Conservation (phyloP, 108 stramenopile species). For the Cylindrotheca fusiformis region DNA sequence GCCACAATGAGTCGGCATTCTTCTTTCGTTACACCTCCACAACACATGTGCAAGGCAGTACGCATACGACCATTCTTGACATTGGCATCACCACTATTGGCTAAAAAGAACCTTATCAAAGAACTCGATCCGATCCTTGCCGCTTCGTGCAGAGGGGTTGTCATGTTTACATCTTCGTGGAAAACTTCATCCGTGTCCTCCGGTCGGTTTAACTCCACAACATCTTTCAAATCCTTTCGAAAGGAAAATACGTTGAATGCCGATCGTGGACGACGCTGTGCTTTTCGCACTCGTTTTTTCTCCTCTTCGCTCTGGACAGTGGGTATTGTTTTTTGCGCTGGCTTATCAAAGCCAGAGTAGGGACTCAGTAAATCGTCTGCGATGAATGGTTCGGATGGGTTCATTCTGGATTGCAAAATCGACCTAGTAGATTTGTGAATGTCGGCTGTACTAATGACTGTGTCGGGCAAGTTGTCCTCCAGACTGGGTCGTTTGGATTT, state of each 20-base stretch:
- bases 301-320: not conserved
- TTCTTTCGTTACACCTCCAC: slow-evolving; percentile 34
- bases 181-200: not conserved
- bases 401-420: slow-evolving; percentile 33
- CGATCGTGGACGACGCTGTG: not conserved
- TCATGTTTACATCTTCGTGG: slow-evolving; percentile 15
- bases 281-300: not conserved
- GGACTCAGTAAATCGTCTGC: slow-evolving; percentile 42
- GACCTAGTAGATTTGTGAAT: not conserved
- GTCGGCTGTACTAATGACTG: not conserved
- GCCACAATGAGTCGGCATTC: slow-evolving; percentile 15
- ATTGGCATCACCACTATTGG: slow-evolving; percentile 29
- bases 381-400: slow-evolving; percentile 46
- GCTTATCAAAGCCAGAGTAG: slow-evolving; percentile 22
- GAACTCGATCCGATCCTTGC: slow-evolving; percentile 35
- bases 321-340: slow-evolving; percentile 13
- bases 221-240: not conserved
- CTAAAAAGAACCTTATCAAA: slow-evolving; percentile 34
- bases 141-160: slow-evolving; percentile 57
- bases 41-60: slow-evolving; percentile 40
- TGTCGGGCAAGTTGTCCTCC: not conserved
- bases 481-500: too few species aligned
- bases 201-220: not conserved
- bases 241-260: not conserved
- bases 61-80: slow-evolving; percentile 31